Conservation (phyloP, 352 stramenopile genomes). For the Nannochloropsis limnetica region DNA sequence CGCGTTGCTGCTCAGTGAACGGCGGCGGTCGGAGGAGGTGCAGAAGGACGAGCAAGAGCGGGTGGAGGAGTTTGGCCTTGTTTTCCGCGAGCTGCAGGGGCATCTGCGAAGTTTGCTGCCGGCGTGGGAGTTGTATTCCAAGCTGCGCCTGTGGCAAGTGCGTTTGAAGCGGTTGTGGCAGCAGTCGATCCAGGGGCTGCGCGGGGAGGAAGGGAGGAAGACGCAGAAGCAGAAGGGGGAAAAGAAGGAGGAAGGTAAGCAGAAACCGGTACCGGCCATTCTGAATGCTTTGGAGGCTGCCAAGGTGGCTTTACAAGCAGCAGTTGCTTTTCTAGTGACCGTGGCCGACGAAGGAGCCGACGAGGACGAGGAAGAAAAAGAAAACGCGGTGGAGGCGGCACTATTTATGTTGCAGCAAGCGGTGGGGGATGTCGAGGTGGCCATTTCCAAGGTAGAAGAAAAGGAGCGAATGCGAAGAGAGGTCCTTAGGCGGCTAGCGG, state of each 20-base stretch:
- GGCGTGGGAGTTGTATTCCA: conserved; percentile 29
- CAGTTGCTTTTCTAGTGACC: not conserved
- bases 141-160: conserved; percentile 28
- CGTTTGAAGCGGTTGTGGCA: conserved; percentile 19
- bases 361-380: not conserved
- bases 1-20: not conserved
- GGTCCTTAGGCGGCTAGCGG: not conserved
- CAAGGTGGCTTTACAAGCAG: not conserved
- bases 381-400: not conserved
- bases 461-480: conserved; percentile 19
- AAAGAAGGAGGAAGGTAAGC: not conserved
- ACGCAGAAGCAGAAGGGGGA: not conserved
- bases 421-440: not conserved
- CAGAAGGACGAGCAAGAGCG: not conserved
- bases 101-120: not conserved
- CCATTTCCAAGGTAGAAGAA: not conserved
- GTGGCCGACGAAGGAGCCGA: not conserved
- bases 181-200: not conserved
- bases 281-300: not conserved
- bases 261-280: not conserved
- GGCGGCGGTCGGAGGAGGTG: not conserved
- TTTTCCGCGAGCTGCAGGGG: not conserved
- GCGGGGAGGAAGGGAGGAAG: not conserved
- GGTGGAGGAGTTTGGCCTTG: not conserved
- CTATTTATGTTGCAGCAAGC: not conserved